Conservation (phyloP, 441 rosid species). For the Erysimum pusillum region DNA sequence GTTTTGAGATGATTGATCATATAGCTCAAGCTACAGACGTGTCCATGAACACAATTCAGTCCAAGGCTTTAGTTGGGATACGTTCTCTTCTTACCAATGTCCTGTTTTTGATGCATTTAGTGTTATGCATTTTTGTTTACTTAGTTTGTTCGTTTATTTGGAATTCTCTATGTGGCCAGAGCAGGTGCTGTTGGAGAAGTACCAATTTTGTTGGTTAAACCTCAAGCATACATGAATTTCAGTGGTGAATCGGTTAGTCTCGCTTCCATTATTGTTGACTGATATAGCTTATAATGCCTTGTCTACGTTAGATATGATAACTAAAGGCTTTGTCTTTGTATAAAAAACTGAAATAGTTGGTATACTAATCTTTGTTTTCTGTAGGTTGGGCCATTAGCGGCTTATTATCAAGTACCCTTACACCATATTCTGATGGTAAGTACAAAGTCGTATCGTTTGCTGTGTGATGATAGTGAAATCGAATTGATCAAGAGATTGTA, state of each 20-base stretch:
- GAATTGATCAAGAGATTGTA: neutral
- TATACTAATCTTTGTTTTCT: conserved; percentile 2
- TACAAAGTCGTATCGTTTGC: neutral
- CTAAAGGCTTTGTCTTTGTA: neutral
- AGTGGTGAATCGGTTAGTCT: conserved; percentile 86
- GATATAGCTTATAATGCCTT: neutral
- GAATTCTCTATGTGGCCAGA: conserved; percentile 49
- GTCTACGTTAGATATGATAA: neutral
- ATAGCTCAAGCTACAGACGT: conserved; percentile 66
- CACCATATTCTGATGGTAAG: conserved; percentile 84
- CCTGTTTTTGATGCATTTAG: neutral
- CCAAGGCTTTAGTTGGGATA: conserved; percentile 88
- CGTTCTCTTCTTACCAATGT: conserved; percentile 54
- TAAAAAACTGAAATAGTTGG: neutral
- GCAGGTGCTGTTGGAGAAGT: conserved; percentile 91
- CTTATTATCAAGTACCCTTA: conserved; percentile 81
- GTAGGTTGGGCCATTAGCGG: conserved; percentile 92
- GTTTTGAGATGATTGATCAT: conserved; percentile 88
- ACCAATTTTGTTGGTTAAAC: conserved; percentile 83
- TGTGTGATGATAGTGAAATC: conserved; percentile 1
- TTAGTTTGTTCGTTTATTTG: conserved; percentile 37
- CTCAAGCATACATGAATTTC: conserved; percentile 90
- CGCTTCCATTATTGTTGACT: neutral
- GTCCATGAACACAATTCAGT: conserved; percentile 75
- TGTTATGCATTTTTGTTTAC: too few relatives aligned